Base-by-base conservation (phyloP, 768 basidiomycete species). In the Mycena galericulata region DNA sequence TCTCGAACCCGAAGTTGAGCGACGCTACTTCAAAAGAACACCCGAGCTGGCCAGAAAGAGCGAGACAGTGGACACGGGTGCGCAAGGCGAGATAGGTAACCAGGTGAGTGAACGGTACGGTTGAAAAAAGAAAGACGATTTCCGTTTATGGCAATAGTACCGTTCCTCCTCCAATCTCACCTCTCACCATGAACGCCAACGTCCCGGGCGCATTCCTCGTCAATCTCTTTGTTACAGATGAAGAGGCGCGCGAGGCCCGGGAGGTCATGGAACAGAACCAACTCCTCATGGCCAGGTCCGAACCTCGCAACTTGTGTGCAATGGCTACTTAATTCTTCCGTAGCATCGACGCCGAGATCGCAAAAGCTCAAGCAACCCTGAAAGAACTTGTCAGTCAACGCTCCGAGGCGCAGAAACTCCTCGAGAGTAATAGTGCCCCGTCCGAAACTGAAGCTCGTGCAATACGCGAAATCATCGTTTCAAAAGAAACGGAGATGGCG, bases 341-440 rank as follows among this genome's bases (percentile, higher is more conserved):
- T 4, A 72, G 71, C 58, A 45, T 74, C 41, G 74, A 75, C 50
- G 63, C 71, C 20, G 67, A 74, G 46, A 75, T 75, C 15, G 71
- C 67, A 4, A 62, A 58, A 38, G 71, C 69, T 4, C 29, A 67
- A 24, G 71, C 63, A 8, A 71, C 69, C 5, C 55, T 68, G 24
- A 59, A 67, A 24, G 41, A 69, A n/a, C 69, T 75, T 10, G 49
- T 71, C 11, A 65, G 38, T 56, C 67, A 68, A 53, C 40, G 73
- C 29, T 59, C 67, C 5, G 73, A 65, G 36, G 65, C 65, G 10
- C 71, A 72, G 50, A 65, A 59, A 38, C 41, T 70, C 4, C 62
- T 75, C 5, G 71, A 69, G 46, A 71, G 67, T 57, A 69, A 68
- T 32, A 41, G 56, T 50, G 71, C 67, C 27, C 68, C 67, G 1